Conservation (phyloP, 305 asterid species). For the Fraxinus xanthoxyloides region DNA sequence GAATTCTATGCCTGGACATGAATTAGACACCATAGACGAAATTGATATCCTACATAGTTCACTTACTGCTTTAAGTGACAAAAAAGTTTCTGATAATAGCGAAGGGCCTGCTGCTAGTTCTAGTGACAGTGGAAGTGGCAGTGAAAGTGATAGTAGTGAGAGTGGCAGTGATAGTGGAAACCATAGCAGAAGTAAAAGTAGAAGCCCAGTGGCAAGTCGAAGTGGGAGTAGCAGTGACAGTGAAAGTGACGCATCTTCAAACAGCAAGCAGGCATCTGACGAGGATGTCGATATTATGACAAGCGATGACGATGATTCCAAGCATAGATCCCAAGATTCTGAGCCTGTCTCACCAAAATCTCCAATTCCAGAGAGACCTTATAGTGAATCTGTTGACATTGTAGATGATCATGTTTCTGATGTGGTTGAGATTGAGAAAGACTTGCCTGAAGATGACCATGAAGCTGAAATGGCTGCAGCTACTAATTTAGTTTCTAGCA, state of each 20-base stretch:
- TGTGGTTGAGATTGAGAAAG: constrained; percentile 64
- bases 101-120: constrained; percentile 66
- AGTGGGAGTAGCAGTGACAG: constrained; percentile 85
- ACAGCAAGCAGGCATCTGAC: constrained; percentile 94
- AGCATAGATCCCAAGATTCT: constrained; percentile 45
- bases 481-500: constrained; percentile 36
- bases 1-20: constrained; percentile 46
- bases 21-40: constrained; percentile 38
- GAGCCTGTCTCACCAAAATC: constrained; percentile 40
- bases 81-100: constrained; percentile 48
- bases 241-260: constrained; percentile 81
- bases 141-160: constrained; percentile 49
- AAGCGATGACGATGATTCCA: constrained; percentile 63
- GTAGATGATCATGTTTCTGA: constrained; percentile 56
- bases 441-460: constrained; percentile 43
- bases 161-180: constrained; percentile 63
- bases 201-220: constrained; percentile 69
- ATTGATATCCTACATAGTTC: constrained; percentile 44
- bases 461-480: constrained; percentile 40
- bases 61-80: constrained; percentile 51
- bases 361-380: constrained; percentile 46
- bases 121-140: constrained; percentile 62
- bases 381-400: constrained; percentile 47
- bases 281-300: constrained; percentile 92
- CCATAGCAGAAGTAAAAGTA: constrained; percentile 65